Base-by-base conservation (phyloP, 2,329 filamentous ascomycete species). In the Biscogniauxia marginata region DNA sequence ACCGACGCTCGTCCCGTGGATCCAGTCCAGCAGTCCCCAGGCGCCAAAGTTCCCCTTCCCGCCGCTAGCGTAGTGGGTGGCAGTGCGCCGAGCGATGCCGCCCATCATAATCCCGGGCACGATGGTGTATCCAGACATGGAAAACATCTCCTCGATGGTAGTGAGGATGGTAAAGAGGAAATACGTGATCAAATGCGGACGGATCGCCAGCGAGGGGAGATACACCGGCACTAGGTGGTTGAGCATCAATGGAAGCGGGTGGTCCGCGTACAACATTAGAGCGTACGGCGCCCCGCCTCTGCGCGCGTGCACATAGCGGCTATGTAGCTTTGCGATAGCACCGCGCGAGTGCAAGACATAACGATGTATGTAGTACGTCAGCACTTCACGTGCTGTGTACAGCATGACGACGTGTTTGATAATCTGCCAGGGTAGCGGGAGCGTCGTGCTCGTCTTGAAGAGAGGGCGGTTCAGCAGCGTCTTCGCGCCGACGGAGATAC, bases 291-390 rank as follows among this genome's bases (percentile, higher is more conserved):
- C 83, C 1, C 82, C 77, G 21, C 60, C 56, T 21, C 70, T 70
- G 55, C 82, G 75, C 49, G 77, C 72, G 73, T 90, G 85, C 65
- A 75, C 75, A 67, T 77, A 79, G 52, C 64, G 50, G 49, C 66
- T 58, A 68, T 84, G 77, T 50, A 79, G 72, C 5, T 62, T 69
- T 7, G 77, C 75, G 21, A 82, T 57, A 2, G 65, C 54, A 0
- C 71, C 68, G 4, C 67, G 60, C 7, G 66, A 70, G 24, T 96
- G 91, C 7, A 96, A 80, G 22, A 88, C 57, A 67, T 83, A 82
- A 51, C 89, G 86, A 74, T 96, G 91, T 63, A 91, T 79, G 64
- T 85, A 81, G 71, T 96, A 96, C 55, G 86, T 83, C 9, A 92
- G 69, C 6, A 84, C 66, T 75, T 90, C 79, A 52, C 81, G 77